Percentiles rank a stretch among this genome's conserved stretches.
Conservation (phyloP, 1,139 yeast species). For the Wickerhamomyces sp. region DNA sequence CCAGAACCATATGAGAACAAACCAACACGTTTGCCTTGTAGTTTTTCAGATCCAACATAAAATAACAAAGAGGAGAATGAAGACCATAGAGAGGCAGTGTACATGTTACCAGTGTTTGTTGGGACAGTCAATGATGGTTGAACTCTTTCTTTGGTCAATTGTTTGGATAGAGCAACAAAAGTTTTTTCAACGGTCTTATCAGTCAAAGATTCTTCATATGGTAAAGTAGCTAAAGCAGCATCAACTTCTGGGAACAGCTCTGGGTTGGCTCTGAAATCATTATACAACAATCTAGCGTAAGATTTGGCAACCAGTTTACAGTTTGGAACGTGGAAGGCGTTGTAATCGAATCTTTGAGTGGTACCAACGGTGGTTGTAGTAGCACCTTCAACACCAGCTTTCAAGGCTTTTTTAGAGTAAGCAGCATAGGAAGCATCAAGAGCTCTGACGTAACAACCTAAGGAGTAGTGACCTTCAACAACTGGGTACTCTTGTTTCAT, state of each 20-base stretch:
- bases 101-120: slow-evolving; percentile 98
- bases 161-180: slow-evolving; percentile 77
- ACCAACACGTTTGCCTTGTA: slow-evolving; percentile 84
- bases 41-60: slow-evolving; percentile 65
- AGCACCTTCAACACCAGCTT: slow-evolving; percentile 39
- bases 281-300: slow-evolving; percentile 86
- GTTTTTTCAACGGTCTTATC: slow-evolving; percentile 83
- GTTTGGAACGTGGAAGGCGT: slow-evolving; percentile 97
- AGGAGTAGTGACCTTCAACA: slow-evolving; percentile 96
- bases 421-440: slow-evolving; percentile 79
- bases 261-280: slow-evolving; percentile 73
- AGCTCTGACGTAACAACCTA: slow-evolving; percentile 91
- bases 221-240: slow-evolving; percentile 46
- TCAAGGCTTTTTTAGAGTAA: slow-evolving; percentile 76
- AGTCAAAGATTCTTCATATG: slow-evolving; percentile 73
- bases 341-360: slow-evolving; percentile 77
- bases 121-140: slow-evolving; percentile 81
- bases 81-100: slow-evolving; percentile 92
- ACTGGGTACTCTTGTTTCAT: slow-evolving; percentile 95
- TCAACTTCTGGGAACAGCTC: slow-evolving; percentile 60
- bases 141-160: slow-evolving; percentile 62
- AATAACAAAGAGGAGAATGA: slow-evolving; percentile 78
- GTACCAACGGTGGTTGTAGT: slow-evolving; percentile 55
- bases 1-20: slow-evolving; percentile 98
- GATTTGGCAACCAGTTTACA: slow-evolving; percentile 93